Percentiles rank a stretch among this genome's conserved stretches.
phyloP scores from a whole-genome alignment of 768 basidiomycete genomes.

The Russula ochroleuca region DNA sequence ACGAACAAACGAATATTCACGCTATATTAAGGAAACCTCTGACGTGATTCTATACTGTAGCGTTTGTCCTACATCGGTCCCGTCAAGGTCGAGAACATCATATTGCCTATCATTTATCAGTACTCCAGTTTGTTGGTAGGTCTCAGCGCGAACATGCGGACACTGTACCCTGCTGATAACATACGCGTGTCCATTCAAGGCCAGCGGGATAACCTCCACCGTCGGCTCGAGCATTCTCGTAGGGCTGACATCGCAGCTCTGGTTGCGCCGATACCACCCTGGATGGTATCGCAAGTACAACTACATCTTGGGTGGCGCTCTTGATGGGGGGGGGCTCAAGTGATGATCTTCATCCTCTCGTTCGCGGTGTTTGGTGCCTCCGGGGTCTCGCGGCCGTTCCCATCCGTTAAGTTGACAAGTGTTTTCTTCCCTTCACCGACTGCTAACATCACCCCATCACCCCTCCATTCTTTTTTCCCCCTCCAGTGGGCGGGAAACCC shows the following conservation, averaged over 20 bases:
- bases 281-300: conserved; percentile 66
- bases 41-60: conserved; percentile 31
- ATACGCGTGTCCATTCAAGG: conserved; percentile 20
- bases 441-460: conserved; percentile 4
- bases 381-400: conserved; percentile 48
- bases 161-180: neutral
- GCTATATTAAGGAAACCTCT: neutral
- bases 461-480: neutral
- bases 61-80: conserved; percentile 54
- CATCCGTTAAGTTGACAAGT: conserved; percentile 29
- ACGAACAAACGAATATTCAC: neutral
- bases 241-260: conserved; percentile 53
- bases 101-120: conserved; percentile 52
- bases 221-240: conserved; percentile 44
- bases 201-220: conserved; percentile 53
- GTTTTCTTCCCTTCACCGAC: neutral
- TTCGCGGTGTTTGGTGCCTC: conserved; percentile 64
- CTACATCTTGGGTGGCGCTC: conserved; percentile 60
- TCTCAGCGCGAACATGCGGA: neutral
- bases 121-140: conserved; percentile 41
- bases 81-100: conserved; percentile 44
- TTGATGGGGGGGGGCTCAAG: conserved; percentile 62
- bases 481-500: conserved; percentile 52
- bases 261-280: conserved; percentile 25
- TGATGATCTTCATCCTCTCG: conserved; percentile 59